Evolutionary conservation across 805 yeast genomes (phyloP).

Genomic region (Candida khao-thaluensis): DNA sequence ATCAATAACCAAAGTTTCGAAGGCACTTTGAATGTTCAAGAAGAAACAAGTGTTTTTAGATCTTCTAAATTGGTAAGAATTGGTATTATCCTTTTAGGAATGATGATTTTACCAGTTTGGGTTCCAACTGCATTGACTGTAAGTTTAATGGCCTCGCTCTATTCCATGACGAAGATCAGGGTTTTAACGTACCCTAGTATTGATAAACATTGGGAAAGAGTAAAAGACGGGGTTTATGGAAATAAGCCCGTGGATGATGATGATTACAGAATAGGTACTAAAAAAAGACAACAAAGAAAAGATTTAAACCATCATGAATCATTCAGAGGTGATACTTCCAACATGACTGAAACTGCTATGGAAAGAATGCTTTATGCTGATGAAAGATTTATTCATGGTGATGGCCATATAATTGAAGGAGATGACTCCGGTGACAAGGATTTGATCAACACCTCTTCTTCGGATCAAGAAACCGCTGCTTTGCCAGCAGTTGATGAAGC

Average conservation of each 20-base stretch:
- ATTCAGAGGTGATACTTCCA: conserved; percentile 43
- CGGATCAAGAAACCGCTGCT: neutral
- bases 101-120: conserved; percentile 47
- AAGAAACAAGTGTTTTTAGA: conserved; percentile 37
- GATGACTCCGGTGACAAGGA: conserved; percentile 17
- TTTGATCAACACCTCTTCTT: conserved; percentile 2
- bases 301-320: conserved; percentile 30
- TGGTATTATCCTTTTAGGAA: conserved; percentile 21
- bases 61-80: conserved; percentile 25
- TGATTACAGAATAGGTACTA: conserved; percentile 32
- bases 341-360: conserved; percentile 34
- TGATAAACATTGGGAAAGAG: conserved; percentile 33
- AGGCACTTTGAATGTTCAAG: conserved; percentile 25
- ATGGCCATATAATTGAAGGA: conserved; percentile 11
- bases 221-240: conserved; percentile 32
- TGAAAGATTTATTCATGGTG: conserved; percentile 23
- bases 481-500: neutral
- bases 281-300: conserved; percentile 27
- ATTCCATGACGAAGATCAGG: conserved; percentile 38
- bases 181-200: conserved; percentile 24
- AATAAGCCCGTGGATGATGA: conserved; percentile 26
- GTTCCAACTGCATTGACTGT: conserved; percentile 44
- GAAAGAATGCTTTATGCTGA: conserved; percentile 39
- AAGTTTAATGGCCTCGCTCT: conserved; percentile 36
- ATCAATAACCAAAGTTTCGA: conserved; percentile 12